Evolutionary conservation across 768 basidiomycete species (phyloP).

Genomic region (Trametes punicea): DNA sequence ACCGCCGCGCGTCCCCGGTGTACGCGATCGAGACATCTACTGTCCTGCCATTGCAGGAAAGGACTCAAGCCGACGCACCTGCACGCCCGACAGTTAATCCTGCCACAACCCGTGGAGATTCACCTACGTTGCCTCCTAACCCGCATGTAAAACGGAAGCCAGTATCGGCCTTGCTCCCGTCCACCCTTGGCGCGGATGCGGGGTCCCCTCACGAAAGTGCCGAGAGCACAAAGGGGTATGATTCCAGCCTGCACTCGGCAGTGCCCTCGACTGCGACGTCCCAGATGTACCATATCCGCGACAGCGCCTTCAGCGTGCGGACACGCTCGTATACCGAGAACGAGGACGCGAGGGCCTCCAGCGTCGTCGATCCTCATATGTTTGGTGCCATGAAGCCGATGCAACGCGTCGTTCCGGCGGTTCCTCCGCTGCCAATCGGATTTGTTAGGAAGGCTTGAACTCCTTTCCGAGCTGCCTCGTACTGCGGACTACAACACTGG

Average conservation of each 20-base stretch:
- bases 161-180: neutral
- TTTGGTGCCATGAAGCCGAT: conserved; percentile 7
- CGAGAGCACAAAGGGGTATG: neutral
- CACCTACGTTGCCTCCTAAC: neutral
- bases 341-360: conserved; percentile 1
- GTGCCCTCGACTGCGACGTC: conserved; percentile 9
- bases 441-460: too few species aligned
- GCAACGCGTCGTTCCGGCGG: neutral
- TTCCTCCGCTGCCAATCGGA: neutral
- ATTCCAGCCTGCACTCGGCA: neutral
- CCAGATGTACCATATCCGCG: conserved; percentile 2
- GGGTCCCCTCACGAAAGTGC: neutral
- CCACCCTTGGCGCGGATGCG: neutral
- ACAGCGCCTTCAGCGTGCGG: conserved; percentile 1
- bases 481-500: too few species aligned
- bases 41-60: neutral
- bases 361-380: conserved; percentile 1
- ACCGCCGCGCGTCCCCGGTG: too few species aligned
- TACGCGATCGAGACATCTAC: neutral
- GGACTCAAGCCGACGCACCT: neutral
- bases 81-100: neutral
- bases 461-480: too few species aligned
- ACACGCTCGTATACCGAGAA: neutral
- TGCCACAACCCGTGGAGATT: neutral
- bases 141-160: neutral